Evolutionary conservation across 805 yeast genomes (phyloP).

Genomic region (Yarrowia phangngaensis): DNA sequence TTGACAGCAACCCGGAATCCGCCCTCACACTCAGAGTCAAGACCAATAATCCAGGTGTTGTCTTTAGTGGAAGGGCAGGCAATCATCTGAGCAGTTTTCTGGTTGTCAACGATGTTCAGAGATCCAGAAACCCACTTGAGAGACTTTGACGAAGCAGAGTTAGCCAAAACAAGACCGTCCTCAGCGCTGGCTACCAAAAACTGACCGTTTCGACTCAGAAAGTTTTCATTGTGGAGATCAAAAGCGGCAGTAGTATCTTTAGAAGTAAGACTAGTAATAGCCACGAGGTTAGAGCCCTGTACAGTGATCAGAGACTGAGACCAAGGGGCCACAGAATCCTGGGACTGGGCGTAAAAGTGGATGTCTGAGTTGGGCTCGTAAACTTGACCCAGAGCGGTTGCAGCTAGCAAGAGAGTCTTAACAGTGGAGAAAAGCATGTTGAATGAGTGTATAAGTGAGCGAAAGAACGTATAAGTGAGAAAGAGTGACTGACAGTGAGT

Average conservation of each 20-base stretch:
- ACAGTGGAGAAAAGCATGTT: constrained; percentile 12
- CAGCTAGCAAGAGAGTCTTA: constrained; percentile 21
- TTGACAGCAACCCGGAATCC: constrained; percentile 24
- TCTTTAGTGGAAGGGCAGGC: constrained; percentile 18
- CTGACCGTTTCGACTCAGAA: constrained; percentile 20
- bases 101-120: constrained; percentile 18
- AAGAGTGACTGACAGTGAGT: constrained; percentile 24
- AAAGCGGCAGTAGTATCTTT: constrained; percentile 24
- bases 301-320: constrained; percentile 21
- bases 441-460: constrained; percentile 12
- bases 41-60: constrained; percentile 18
- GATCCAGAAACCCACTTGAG: constrained; percentile 19
- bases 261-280: constrained; percentile 19
- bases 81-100: constrained; percentile 17
- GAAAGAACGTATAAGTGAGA: neutral
- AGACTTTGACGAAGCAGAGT: neutral
- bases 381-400: constrained; percentile 23
- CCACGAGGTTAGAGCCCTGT: constrained; percentile 19
- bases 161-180: constrained; percentile 5
- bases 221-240: constrained; percentile 9
- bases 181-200: constrained; percentile 6
- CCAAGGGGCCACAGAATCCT: constrained; percentile 22
- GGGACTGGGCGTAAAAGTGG: constrained; percentile 18
- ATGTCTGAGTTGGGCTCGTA: constrained; percentile 25
- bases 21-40: constrained; percentile 12